Evolutionary conservation across 2,329 filamentous ascomycete species (phyloP).

Genomic region (Ilyonectria mors-panacis): DNA sequence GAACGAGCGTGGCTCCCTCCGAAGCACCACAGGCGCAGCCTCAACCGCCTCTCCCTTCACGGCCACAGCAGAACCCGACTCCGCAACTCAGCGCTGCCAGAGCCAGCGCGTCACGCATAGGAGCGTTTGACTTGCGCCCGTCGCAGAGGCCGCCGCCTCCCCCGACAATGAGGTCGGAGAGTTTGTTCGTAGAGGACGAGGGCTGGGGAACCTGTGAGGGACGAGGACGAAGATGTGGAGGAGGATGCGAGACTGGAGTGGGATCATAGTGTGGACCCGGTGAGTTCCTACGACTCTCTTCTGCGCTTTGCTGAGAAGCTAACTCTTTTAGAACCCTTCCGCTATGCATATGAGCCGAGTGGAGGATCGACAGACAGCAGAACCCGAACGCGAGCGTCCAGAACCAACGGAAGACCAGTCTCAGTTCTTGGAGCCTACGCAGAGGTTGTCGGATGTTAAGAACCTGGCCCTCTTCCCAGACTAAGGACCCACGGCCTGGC

Average conservation of each 20-base stretch:
- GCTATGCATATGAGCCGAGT: conserved; percentile 60
- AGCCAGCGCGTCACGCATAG: conserved; percentile 54
- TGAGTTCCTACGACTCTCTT: conserved; percentile 55
- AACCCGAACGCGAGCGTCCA: conserved; percentile 38
- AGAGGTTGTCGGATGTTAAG: conserved; percentile 78
- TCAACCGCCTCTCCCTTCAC: conserved; percentile 44
- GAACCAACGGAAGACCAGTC: conserved; percentile 48
- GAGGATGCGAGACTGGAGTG: conserved; percentile 79
- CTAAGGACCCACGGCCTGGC: conserved; percentile 36
- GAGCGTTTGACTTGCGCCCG: conserved; percentile 64
- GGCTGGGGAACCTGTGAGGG: conserved; percentile 80
- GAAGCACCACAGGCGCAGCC: conserved; percentile 47
- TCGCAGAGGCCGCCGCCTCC: conserved; percentile 69
- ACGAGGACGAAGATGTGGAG: conserved; percentile 74
- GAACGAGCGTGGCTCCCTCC: conserved; percentile 58
- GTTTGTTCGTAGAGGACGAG: conserved; percentile 83
- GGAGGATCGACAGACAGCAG: conserved; percentile 43
- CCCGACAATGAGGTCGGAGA: conserved; percentile 74
- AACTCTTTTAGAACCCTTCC: conserved; percentile 60
- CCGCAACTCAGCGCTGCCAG: conserved; percentile 54
- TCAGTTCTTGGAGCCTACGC: conserved; percentile 76
- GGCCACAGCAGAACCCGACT: conserved; percentile 50
- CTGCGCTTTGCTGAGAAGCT: conserved; percentile 37
- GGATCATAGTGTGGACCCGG: conserved; percentile 78
- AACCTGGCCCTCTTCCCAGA: conserved; percentile 61